Base-by-base conservation (phyloP, 805 yeast genomes). In the Scheffersomyces ergatensis region DNA sequence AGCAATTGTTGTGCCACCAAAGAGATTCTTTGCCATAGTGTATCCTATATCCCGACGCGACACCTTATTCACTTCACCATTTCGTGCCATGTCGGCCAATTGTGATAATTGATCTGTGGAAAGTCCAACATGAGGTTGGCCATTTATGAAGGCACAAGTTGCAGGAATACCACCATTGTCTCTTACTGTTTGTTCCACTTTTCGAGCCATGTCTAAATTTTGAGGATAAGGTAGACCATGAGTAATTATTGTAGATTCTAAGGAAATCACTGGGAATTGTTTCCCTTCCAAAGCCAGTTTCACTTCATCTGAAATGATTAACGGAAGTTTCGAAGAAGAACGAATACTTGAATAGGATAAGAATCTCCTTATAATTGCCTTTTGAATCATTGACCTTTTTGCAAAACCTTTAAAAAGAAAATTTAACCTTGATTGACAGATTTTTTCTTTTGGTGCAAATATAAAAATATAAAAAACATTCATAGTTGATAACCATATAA, bases 1-100 rank as follows among this genome's bases (percentile, higher is more conserved):
- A 2, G 96, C 87, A 43, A 89, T 87, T 0, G 97, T 89, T 2
- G 97, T 89, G 5, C 96, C 97, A 7, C 97, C 97, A 36, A 76
- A 68, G n/a, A 78, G 57, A 23, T 66, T 63, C 34, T 70, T 65
- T 12, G 89, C 77, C 79, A 88, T 77, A 2, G 84, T 79, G 47
- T 73, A 73, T 0, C 92, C 83, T 24, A 89, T 77, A 57, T 89
- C 97, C 41, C 97, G 67, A 49, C 96, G 67, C 5, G 95, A 85
- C 3, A 87, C 82, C 57, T 89, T 89, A 49, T 67, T 66, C 14
- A 73, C 78, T 3, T 14, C 3, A n/a, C 44, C 39, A 13, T 36
- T 51, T 38, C 18, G 46, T 27, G 40, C 52, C 40, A 40, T 54
- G 37, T 61, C 67, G 2, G 85, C 82, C 48, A 87, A 63, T 25